A percentile compares a stretch with the other conserved stretches of the same genome.
Conservation (phyloP, 2,329 filamentous ascomycete genomes). For the Celoporthe dispersa region DNA sequence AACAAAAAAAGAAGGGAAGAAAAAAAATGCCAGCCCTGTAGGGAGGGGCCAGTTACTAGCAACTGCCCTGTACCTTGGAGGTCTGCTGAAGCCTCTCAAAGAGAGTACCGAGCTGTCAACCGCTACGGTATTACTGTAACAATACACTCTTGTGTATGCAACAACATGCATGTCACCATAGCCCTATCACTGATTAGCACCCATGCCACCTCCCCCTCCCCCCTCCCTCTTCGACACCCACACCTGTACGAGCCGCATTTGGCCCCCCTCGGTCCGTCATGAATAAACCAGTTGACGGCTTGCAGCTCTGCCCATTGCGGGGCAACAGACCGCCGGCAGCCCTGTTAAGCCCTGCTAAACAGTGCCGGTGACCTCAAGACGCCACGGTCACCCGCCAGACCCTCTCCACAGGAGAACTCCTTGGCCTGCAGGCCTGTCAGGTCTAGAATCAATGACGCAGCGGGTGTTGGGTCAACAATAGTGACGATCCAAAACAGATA, state of each 20-base stretch:
- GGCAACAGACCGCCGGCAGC: background rate
- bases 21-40: background rate
- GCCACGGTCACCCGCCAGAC: background rate
- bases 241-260: slow-evolving; percentile 7
- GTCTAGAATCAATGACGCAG: background rate
- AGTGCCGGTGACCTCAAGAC: background rate
- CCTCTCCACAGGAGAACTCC: background rate
- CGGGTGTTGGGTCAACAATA: background rate
- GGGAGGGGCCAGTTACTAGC: background rate
- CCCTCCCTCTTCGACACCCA: background rate
- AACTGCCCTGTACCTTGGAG: background rate
- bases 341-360: background rate
- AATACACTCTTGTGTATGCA: background rate
- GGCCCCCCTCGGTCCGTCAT: background rate
- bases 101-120: background rate
- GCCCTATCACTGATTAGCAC: background rate
- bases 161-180: slow-evolving; percentile 1
- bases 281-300: background rate
- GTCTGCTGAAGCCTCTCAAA: background rate
- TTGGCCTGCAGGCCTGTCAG: background rate
- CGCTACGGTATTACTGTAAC: background rate
- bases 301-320: background rate
- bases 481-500: background rate
- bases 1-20: background rate
- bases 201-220: background rate